These are phyloP conservation scores for Paraglomus occultum DNA, from an alignment of 192 early-diverging fungal species.

Conservation along the genomic window DNA sequence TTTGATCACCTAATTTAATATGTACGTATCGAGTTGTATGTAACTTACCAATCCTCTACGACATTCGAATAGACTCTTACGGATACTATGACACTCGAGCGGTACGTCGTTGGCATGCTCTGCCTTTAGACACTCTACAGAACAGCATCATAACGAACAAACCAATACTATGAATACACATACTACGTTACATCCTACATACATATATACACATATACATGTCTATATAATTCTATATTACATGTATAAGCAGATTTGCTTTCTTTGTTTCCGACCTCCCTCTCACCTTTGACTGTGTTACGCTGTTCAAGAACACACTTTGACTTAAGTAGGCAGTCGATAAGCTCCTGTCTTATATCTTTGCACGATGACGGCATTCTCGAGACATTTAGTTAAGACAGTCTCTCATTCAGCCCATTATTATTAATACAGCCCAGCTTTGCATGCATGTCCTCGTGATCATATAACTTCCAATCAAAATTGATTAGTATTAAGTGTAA, in stretches of 20 bases:
- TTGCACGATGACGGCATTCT: conserved; percentile 59
- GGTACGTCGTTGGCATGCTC: conserved; percentile 52
- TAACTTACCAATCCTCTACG: conserved; percentile 51
- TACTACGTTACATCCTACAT: too few relatives aligned
- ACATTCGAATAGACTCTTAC: conserved; percentile 57
- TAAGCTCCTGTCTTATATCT: conserved; percentile 53
- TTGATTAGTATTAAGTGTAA: too few relatives aligned
- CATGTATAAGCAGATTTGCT: background rate
- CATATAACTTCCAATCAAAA: too few relatives aligned
- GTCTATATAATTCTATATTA: too few relatives aligned
- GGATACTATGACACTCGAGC: conserved; percentile 52
- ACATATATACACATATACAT: too few relatives aligned
- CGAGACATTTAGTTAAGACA: too few relatives aligned
- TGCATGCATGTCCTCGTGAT: too few relatives aligned
- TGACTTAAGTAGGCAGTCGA: conserved; percentile 58
- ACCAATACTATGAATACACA: too few relatives aligned
- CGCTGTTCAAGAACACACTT: conserved; percentile 52
- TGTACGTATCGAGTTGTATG: too few relatives aligned
- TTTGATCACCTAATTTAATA: too few relatives aligned
- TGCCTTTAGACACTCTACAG: conserved; percentile 48
- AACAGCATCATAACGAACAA: background rate
- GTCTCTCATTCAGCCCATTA: too few relatives aligned
- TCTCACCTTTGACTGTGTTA: conserved; percentile 35
- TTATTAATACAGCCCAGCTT: too few relatives aligned
- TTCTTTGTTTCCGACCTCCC: background rate